Conservation (phyloP, 2,329 filamentous ascomycete genomes). For the Xylaria sp. region DNA sequence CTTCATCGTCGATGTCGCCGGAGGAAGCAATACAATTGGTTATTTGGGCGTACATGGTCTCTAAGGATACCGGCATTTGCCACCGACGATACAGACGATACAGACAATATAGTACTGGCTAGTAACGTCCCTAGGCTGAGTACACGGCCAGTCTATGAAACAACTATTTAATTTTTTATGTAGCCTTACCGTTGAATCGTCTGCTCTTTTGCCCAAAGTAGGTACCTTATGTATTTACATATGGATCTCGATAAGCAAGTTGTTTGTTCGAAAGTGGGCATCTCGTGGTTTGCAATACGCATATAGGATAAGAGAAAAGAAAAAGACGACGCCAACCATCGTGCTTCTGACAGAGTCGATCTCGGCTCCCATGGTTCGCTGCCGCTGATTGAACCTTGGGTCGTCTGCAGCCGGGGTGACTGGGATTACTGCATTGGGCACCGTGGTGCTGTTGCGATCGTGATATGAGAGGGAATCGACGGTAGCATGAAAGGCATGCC, state of each 20-base stretch:
- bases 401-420: constrained; percentile 3
- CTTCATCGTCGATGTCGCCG: constrained; percentile 24
- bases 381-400: background rate
- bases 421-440: constrained; percentile 11
- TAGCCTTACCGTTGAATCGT: background rate
- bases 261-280: background rate
- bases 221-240: no score
- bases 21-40: constrained; percentile 21
- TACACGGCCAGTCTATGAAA: no score
- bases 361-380: no score
- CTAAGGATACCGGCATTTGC: background rate
- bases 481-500: background rate
- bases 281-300: background rate
- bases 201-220: background rate
- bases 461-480: constrained; percentile 32
- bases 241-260: background rate
- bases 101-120: no score
- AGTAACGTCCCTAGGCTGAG: no score
- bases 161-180: no score
- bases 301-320: background rate
- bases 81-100: background rate
- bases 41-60: background rate
- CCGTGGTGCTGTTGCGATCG: constrained; percentile 20
- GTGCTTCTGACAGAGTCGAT: background rate
- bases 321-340: background rate